Percentiles rank a stretch among this genome's conserved stretches.
These are phyloP conservation scores for Anethum foeniculum DNA, from an alignment of 140 eudicot species.

Conservation along the genomic window DNA sequence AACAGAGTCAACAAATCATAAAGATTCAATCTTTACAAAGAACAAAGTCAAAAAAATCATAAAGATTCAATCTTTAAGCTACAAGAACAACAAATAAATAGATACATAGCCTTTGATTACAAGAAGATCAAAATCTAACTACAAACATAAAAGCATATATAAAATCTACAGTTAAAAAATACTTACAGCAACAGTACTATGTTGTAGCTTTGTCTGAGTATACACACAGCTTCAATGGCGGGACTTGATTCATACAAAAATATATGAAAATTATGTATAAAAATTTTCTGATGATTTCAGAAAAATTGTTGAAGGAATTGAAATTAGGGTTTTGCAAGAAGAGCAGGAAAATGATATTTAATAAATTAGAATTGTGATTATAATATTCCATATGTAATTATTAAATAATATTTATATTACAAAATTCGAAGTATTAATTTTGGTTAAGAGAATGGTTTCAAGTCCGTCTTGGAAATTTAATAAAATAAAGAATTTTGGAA, in stretches of 20 bases:
- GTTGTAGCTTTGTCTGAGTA: slow-evolving; percentile 23
- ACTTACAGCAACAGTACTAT: slow-evolving; percentile 16
- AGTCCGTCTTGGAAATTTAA: slow-evolving; percentile 84
- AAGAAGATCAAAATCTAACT: slow-evolving; percentile 17
- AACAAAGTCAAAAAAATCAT: not conserved
- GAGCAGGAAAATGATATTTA: slow-evolving; percentile 25
- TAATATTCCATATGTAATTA: slow-evolving; percentile 31
- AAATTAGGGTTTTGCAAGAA: slow-evolving; percentile 72
- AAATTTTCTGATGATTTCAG: slow-evolving; percentile 25
- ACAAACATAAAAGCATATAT: not conserved
- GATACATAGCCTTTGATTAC: not conserved
- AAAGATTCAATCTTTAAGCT: not conserved
- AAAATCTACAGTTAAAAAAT: slow-evolving; percentile 21
- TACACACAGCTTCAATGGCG: slow-evolving; percentile 25
- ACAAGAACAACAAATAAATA: slow-evolving; percentile 8
- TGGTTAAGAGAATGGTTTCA: slow-evolving; percentile 86
- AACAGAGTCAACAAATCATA: not conserved
- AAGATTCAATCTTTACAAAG: not conserved
- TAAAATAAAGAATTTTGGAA: slow-evolving; percentile 22
- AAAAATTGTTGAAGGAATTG: slow-evolving; percentile 23
- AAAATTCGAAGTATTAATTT: slow-evolving; percentile 64
- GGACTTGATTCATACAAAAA: slow-evolving; percentile 14
- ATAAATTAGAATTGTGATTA: slow-evolving; percentile 29
- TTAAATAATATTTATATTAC: slow-evolving; percentile 27
- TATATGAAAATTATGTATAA: not conserved